phyloP scores from a whole-genome alignment of 129 eudicot genomes.

The Tagetes patula region DNA sequence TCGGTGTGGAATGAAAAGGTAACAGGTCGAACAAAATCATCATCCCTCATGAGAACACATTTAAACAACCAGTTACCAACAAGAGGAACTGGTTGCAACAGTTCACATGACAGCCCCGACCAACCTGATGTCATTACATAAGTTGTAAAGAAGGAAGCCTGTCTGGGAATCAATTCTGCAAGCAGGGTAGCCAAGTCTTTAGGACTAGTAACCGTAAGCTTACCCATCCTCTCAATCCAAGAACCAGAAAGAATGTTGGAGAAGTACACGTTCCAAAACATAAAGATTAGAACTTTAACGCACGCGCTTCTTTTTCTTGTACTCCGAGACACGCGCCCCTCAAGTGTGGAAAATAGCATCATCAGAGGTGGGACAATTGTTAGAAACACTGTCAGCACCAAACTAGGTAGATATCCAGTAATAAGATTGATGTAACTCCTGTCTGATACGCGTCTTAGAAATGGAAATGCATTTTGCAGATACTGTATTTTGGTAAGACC shows the following conservation, averaged over 20 bases:
- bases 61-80: constrained; percentile 60
- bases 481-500: constrained; percentile 63
- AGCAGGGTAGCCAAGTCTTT: constrained; percentile 57
- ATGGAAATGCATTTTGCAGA: constrained; percentile 59
- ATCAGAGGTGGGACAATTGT: constrained; percentile 72
- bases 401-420: constrained; percentile 95
- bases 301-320: constrained; percentile 83
- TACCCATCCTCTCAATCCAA: constrained; percentile 55
- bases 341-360: constrained; percentile 81
- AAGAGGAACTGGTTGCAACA: constrained; percentile 76
- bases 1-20: constrained; percentile 92
- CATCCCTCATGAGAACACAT: constrained; percentile 52
- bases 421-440: constrained; percentile 60
- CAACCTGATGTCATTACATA: constrained; percentile 95
- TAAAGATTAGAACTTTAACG: constrained; percentile 63
- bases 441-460: constrained; percentile 45
- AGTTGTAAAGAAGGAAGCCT: constrained; percentile 85
- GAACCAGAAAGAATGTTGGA: constrained; percentile 76
- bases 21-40: constrained; percentile 44
- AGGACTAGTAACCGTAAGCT: constrained; percentile 47
- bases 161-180: constrained; percentile 71
- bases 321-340: constrained; percentile 87
- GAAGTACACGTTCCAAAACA: constrained; percentile 95
- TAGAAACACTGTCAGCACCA: constrained; percentile 68
- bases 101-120: constrained; percentile 81